Percentiles rank a stretch among this genome's conserved stretches.
These are phyloP conservation scores for Stachybotrys elegans DNA, from an alignment of 2,329 filamentous ascomycete species.

Conservation along the genomic window DNA sequence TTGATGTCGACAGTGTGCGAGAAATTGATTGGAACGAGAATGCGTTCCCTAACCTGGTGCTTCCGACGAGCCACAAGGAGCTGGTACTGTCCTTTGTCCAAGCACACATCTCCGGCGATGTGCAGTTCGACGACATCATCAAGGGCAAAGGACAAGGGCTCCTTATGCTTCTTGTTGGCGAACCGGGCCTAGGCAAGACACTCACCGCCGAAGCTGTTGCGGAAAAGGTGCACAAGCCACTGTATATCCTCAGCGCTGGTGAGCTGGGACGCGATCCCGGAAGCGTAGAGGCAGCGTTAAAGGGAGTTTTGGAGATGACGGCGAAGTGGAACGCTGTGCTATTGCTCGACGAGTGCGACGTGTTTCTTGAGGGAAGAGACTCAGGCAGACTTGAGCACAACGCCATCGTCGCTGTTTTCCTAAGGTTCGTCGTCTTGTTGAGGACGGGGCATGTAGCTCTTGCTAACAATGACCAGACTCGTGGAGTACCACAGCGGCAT, in stretches of 20 bases:
- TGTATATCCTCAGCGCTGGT: conserved; percentile 79
- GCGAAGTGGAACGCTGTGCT: conserved; percentile 83
- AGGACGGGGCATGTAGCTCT: conserved; percentile 88
- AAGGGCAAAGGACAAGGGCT: conserved; percentile 83
- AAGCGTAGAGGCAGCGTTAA: conserved; percentile 69
- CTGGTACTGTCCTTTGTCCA: conserved; percentile 32
- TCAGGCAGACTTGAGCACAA: conserved; percentile 83
- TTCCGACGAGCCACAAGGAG: conserved; percentile 38
- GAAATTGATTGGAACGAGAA: conserved; percentile 37
- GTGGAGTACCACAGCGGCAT: conserved; percentile 34
- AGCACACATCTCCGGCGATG: conserved; percentile 21
- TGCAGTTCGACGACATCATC: conserved; percentile 65
- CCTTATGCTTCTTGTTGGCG: conserved; percentile 75
- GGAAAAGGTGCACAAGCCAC: conserved; percentile 72
- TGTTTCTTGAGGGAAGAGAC: conserved; percentile 78
- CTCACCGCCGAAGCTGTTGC: conserved; percentile 83
- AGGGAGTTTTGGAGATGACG: conserved; percentile 80
- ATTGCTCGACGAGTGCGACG: conserved; percentile 79
- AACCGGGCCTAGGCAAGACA: conserved; percentile 84
- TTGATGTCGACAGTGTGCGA: conserved; percentile 32
- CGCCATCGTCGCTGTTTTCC: conserved; percentile 79
- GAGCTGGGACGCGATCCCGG: conserved; percentile 76
- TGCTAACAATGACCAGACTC: conserved; percentile 84
- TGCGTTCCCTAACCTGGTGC: conserved; percentile 38
- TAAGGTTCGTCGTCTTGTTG: conserved; percentile 76